phyloP scores from a whole-genome alignment of 1,284 basidiomycete species.

The Ganoderma meredithae region DNA sequence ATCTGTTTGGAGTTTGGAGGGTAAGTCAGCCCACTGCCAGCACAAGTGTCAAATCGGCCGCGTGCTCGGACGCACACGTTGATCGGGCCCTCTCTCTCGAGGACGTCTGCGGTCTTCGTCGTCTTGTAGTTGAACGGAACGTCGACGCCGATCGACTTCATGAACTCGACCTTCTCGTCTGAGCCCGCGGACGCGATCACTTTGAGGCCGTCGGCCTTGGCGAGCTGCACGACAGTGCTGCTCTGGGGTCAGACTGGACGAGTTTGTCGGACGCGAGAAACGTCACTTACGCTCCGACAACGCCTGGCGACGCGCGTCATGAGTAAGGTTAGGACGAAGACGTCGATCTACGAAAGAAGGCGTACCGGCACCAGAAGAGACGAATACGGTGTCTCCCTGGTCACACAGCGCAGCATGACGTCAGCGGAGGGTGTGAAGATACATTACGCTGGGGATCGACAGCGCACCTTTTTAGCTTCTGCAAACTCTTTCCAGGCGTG shows the following conservation, averaged over 20 bases:
- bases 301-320: slow-evolving; percentile 10
- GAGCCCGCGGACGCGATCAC: slow-evolving; percentile 80
- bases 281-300: slow-evolving; percentile 32
- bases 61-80: slow-evolving; percentile 46
- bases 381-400: slow-evolving; percentile 37
- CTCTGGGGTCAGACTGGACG: background rate
- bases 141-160: slow-evolving; percentile 70
- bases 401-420: background rate
- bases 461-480: slow-evolving; percentile 29
- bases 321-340: background rate
- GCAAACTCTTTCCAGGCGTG: slow-evolving; percentile 38
- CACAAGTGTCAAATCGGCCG: too few species aligned
- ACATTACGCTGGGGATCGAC: background rate
- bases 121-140: slow-evolving; percentile 80
- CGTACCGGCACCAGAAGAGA: slow-evolving; percentile 34
- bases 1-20: slow-evolving; percentile 43
- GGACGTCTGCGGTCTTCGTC: slow-evolving; percentile 53
- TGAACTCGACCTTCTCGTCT: slow-evolving; percentile 69
- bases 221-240: slow-evolving; percentile 64
- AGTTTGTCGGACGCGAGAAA: background rate
- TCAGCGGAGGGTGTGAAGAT: background rate
- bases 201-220: slow-evolving; percentile 66
- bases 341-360: background rate
- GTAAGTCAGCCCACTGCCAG: background rate
- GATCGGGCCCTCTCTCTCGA: slow-evolving; percentile 63